Percentiles rank a stretch among this genome's conserved stretches.
phyloP scores from a whole-genome alignment of 2,329 filamentous ascomycete genomes.

The Botrytis porri region DNA sequence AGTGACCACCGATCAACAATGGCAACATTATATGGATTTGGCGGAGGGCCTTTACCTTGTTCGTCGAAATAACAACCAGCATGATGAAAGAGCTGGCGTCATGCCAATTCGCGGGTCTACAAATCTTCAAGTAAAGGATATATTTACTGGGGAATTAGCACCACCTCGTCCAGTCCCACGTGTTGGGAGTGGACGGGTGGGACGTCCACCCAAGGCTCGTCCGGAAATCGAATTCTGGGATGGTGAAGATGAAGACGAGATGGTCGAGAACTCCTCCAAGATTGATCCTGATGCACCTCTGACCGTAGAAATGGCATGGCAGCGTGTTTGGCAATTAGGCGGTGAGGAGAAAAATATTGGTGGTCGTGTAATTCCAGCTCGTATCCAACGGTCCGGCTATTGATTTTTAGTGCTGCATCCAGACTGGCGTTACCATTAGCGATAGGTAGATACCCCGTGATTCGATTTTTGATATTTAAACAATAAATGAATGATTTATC shows the following conservation, averaged over 20 bases:
- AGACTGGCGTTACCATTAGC: not conserved
- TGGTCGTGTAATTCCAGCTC: slow-evolving; percentile 10
- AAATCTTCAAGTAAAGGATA: slow-evolving; percentile 1
- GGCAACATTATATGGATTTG: slow-evolving; percentile 2
- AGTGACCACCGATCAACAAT: not conserved
- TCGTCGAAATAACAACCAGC: slow-evolving; percentile 5
- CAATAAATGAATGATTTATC: not conserved
- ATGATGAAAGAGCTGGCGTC: not conserved
- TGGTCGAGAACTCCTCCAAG: not conserved
- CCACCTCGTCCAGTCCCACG: not conserved
- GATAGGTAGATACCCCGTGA: slow-evolving; percentile 2
- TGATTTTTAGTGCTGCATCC: not conserved
- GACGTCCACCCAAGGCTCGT: not conserved
- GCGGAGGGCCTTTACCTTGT: slow-evolving; percentile 8
- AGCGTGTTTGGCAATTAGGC: slow-evolving; percentile 1
- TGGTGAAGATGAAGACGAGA: not conserved
- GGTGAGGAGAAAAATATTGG: not conserved
- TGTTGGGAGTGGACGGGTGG: not conserved
- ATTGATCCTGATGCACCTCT: not conserved
- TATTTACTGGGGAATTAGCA: not conserved
- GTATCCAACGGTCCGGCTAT: slow-evolving; percentile 1
- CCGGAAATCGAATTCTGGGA: not conserved
- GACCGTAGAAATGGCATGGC: not conserved
- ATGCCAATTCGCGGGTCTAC: not conserved
- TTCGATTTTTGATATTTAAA: not conserved